Percentiles rank a stretch among this genome's conserved stretches.
Evolutionary conservation across 352 stramenopile genomes (phyloP).

Genomic region (Phytophthora melonis): DNA sequence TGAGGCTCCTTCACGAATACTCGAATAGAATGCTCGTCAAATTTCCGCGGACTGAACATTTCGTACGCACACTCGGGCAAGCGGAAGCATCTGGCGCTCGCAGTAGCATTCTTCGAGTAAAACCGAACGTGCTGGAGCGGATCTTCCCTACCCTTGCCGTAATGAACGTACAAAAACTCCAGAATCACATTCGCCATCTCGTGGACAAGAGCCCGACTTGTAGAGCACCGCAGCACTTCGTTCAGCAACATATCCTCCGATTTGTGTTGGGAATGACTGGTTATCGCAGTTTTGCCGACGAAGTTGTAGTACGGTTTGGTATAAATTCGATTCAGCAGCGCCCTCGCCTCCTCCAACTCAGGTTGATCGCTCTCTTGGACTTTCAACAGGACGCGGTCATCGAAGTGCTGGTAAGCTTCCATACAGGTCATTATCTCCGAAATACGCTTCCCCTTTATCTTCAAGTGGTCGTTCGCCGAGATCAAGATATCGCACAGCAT

Average conservation of each 20-base stretch:
- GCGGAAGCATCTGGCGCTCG: conserved; percentile 57
- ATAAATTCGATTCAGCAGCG: conserved; percentile 69
- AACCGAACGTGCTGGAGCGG: conserved; percentile 81
- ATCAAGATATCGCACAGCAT: conserved; percentile 90
- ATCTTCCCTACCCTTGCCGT: conserved; percentile 82
- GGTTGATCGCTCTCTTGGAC: conserved; percentile 78
- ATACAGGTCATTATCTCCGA: conserved; percentile 71
- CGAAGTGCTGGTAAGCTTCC: conserved; percentile 85
- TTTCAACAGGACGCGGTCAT: conserved; percentile 78
- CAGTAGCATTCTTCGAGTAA: conserved; percentile 74
- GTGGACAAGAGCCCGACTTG: conserved; percentile 36
- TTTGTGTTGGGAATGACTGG: conserved; percentile 51
- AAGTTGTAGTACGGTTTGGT: conserved; percentile 83
- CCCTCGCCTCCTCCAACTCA: conserved; percentile 54
- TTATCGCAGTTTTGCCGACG: conserved; percentile 72
- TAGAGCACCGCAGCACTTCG: conserved; percentile 68
- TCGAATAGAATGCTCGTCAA: conserved; percentile 75
- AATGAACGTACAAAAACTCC: conserved; percentile 83
- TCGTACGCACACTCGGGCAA: conserved; percentile 65
- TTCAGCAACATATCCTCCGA: conserved; percentile 59
- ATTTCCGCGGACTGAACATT: conserved; percentile 72
- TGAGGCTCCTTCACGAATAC: conserved; percentile 73
- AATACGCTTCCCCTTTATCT: conserved; percentile 70
- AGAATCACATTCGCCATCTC: conserved; percentile 77
- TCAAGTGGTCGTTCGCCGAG: conserved; percentile 67